Conservation (phyloP, 2,329 filamentous ascomycete genomes). For the Hirsutella minnesotensis region DNA sequence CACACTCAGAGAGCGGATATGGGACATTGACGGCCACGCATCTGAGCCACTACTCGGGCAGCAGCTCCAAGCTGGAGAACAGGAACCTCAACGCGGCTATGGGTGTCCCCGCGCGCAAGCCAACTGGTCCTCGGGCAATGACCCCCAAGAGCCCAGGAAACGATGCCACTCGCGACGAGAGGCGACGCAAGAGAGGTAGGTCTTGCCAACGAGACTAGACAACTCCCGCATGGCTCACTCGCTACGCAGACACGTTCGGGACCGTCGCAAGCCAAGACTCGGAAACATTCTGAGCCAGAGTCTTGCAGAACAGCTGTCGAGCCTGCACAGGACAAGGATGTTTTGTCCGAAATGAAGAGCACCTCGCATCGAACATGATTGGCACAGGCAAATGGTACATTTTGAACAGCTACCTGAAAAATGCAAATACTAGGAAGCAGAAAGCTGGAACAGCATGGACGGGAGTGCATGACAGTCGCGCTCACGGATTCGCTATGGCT, state of each 20-base stretch:
- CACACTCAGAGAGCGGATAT: conserved; percentile 44
- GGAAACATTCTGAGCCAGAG: conserved; percentile 19
- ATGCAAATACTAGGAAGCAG: too few species aligned
- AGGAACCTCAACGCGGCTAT: conserved; percentile 42
- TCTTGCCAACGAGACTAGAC: neutral
- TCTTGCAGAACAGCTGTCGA: too few species aligned
- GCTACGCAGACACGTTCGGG: conserved; percentile 20
- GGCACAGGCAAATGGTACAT: too few species aligned
- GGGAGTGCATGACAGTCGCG: too few species aligned
- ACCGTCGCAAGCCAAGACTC: conserved; percentile 21
- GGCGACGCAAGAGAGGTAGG: conserved; percentile 45
- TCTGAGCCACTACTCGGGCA: conserved; percentile 39
- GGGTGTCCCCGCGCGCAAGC: conserved; percentile 38
- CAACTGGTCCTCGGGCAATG: conserved; percentile 49
- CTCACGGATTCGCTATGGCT: too few species aligned
- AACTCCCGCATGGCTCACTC: neutral
- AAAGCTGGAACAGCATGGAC: too few species aligned
- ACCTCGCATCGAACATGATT: too few species aligned
- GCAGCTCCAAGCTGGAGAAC: conserved; percentile 45
- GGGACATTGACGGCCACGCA: conserved; percentile 34
- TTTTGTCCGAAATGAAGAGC: too few species aligned
- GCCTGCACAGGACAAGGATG: too few species aligned
- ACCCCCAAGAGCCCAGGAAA: conserved; percentile 42
- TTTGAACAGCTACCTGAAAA: too few species aligned
- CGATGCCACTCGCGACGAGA: conserved; percentile 32